phyloP scores from a whole-genome alignment of 495 filamentous ascomycete genomes.

The Penicillium fimorum region DNA sequence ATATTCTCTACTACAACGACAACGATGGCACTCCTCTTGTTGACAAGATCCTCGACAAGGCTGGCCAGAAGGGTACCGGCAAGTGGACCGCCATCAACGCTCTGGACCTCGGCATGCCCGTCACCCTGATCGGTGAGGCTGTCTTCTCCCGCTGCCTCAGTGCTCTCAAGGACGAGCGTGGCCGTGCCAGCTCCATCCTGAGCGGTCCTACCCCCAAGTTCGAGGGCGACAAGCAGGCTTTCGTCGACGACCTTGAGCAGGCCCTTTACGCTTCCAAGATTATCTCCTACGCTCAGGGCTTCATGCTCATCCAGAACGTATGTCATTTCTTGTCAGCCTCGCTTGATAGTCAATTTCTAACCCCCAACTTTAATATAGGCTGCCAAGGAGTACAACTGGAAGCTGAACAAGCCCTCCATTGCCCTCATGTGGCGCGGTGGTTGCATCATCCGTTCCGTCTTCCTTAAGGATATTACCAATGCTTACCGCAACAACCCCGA shows the following conservation, averaged over 20 bases:
- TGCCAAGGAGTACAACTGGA: slow-evolving; percentile 93
- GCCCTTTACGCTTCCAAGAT: slow-evolving; percentile 99
- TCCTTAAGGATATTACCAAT: slow-evolving; percentile 98
- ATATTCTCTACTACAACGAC: slow-evolving; percentile 96
- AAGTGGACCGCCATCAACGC: slow-evolving; percentile 99
- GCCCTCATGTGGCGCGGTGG: slow-evolving; percentile 99
- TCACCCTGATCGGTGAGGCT: slow-evolving; percentile 95
- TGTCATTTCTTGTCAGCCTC: slow-evolving; percentile 28
- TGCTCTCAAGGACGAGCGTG: slow-evolving; percentile 91
- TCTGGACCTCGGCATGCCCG: slow-evolving; percentile 97
- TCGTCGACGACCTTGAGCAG: slow-evolving; percentile 96
- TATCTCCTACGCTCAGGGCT: slow-evolving; percentile 98
- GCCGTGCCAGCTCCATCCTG: slow-evolving; percentile 75
- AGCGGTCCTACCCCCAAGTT: slow-evolving; percentile 75
- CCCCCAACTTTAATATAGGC: slow-evolving; percentile 52
- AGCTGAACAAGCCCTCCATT: slow-evolving; percentile 99
- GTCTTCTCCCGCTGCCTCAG: slow-evolving; percentile 94
- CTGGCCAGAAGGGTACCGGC: slow-evolving; percentile 98
- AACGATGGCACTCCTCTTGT: slow-evolving; percentile 87
- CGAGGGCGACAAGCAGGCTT: slow-evolving; percentile 83
- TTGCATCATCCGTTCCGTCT: slow-evolving; percentile 99
- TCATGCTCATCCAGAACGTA: slow-evolving; percentile 99
- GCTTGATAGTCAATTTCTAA: slow-evolving; percentile 5
- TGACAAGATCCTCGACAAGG: slow-evolving; percentile 98
- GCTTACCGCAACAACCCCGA: slow-evolving; percentile 94